Conservation (phyloP, 2,329 filamentous ascomycete species). For the Domatiomyces catenatus region DNA sequence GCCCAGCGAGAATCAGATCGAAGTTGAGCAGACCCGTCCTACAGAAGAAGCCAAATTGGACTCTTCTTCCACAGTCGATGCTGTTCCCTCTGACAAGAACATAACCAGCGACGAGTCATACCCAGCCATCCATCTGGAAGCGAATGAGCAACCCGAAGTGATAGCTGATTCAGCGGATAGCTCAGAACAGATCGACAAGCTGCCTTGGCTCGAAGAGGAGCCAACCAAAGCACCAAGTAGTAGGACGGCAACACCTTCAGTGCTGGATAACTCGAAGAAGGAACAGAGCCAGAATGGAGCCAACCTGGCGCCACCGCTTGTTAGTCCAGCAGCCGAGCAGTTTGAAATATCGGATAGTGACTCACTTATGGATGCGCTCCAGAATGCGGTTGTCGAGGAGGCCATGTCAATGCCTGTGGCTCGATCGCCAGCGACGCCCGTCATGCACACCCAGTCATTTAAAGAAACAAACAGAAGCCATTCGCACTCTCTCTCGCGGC, state of each 20-base stretch:
- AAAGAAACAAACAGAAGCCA: not conserved
- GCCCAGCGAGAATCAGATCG: not conserved
- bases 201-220: not conserved
- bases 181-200: not conserved
- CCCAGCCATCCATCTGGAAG: not conserved
- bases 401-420: constrained; percentile 66
- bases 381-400: constrained; percentile 65
- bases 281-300: not conserved
- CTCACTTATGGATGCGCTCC: constrained; percentile 69
- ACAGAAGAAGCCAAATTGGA: not conserved
- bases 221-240: not conserved
- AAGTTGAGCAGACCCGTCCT: not conserved
- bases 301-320: constrained; percentile 7
- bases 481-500: not conserved
- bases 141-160: not conserved
- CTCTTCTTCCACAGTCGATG: not conserved
- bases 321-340: constrained; percentile 19
- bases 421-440: constrained; percentile 65
- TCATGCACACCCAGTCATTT: constrained; percentile 26
- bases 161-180: not conserved
- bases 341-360: constrained; percentile 55
- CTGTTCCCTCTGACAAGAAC: not conserved
- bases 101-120: not conserved
- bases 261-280: not conserved
- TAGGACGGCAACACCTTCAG: not conserved